Evolutionary conservation across 2,329 filamentous ascomycete species (phyloP), one percentile per base, ranked within the genome.

Genomic region (Pseudophaeomoniella oleicola): DNA sequence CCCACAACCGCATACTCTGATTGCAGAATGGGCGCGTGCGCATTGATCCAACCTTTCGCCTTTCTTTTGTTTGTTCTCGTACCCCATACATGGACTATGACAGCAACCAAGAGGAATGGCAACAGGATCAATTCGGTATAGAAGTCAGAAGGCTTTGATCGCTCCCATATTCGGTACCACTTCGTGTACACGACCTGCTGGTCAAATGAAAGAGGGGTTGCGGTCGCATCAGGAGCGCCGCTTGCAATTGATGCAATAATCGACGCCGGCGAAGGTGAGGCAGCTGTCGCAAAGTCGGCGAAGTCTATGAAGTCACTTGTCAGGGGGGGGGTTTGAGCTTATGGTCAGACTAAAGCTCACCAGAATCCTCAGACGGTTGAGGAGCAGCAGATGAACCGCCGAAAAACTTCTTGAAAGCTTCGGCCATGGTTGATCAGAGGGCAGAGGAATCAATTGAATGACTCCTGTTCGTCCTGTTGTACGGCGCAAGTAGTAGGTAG

Each of bases 81-180:
- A 40, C 90, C 90, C 63, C 85, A 75, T 52, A 92, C 61, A 56
- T 96, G 87, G 44, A 93, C 64, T 30, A 78, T 55, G 45, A 94
- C 67, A 45, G 94, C 72, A 37, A 93, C 46, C 37, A 78, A 53
- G 48, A 94, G 74, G 51, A 86, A 67, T 19, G 73, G 71, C 41
- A 94, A 63, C 50, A 98, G 81, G 56, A 86, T 64, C 41, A 82
- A 80, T 64, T 98, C 90, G 50, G 79, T 72, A 62, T 77, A 77
- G 70, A 98, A 98, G 58, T 98, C 90, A 52, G 69, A 71, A 41
- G 79, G 64, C 16, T 77, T 77, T 51, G 87, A 78, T 52, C 90
- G 85, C 71, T 96, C 87, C 71, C 93, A 90, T 42, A 96, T 68
- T 39, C 86, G 85, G 65, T 96, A 98, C 90, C 90, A 98, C 67